Base-by-base conservation (phyloP, 768 basidiomycete genomes). In the Mrakia blollopis region DNA sequence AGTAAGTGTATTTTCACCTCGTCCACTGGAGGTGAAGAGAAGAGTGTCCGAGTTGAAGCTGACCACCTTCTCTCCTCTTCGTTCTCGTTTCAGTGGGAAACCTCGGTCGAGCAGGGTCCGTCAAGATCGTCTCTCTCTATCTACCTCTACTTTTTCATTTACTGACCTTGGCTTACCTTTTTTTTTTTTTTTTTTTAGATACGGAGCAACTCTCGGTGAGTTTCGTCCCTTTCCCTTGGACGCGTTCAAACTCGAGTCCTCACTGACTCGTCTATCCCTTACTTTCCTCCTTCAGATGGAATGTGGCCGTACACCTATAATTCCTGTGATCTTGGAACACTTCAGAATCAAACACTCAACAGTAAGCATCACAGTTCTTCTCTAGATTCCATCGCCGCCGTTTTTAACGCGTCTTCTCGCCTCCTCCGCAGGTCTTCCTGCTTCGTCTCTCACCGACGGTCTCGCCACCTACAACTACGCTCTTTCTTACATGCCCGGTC, bases 291-390 rank as follows among this genome's bases (percentile, higher is more conserved):
- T 57, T 10, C 62, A 25, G 75, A 77, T 23, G 75, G 75, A 7
- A 72, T 77, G 73, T 85, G 84, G 84, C 84, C 84, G 18, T 85
- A 85, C 73, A 80, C 81, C 28, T 85, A 85, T 76, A 82, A 84
- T 62, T 85, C 87, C 16, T 97, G 96, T 80, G 95, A 98, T 82
- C 86, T 95, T n/a, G 96, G 96, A n/a, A 94, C 94, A 0, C 86
- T 88, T 25, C 83, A 87, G 11, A 98, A 98, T 83, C 95, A 98
- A 83, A 85, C 92, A 0, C 67, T 88, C 62, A 87, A 90, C 76
- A 89, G 57, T 57, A n/a, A 28, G 57, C 57, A n/a, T n/a, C n/a
- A n/a, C n/a, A n/a, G n/a, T 8, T 57, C 57, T 57, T 57, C 57
- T 7, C 28, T 57, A 2, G 25, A 21, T 25, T 54, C 1, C 28